These are phyloP conservation scores for Alternaria sp. DNA, from an alignment of 2,329 filamentous ascomycete genomes.

Conservation along the genomic window DNA sequence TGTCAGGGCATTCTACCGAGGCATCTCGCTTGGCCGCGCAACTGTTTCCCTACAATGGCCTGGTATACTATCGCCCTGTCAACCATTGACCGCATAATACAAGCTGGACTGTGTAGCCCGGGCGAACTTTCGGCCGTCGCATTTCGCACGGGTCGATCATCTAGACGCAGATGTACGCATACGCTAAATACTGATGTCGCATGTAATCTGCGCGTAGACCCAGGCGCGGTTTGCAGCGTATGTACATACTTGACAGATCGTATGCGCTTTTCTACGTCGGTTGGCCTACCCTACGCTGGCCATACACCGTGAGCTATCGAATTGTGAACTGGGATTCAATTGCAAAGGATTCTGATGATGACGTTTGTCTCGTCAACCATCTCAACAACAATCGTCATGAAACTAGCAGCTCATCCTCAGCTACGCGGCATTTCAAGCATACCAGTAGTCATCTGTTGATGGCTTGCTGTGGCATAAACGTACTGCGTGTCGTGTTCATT, in stretches of 20 bases:
- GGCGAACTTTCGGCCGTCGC: neutral
- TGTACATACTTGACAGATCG: neutral
- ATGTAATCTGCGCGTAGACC: neutral
- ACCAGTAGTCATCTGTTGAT: neutral
- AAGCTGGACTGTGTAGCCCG: neutral
- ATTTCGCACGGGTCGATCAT: neutral
- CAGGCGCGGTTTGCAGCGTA: neutral
- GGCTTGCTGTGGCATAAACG: neutral
- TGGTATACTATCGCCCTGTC: neutral
- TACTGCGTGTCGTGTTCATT: neutral
- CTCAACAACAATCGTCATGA: neutral
- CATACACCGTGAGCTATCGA: neutral
- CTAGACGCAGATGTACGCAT: neutral
- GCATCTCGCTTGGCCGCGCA: neutral
- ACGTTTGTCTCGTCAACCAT: neutral
- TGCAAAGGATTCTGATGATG: neutral
- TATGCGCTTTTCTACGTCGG: neutral
- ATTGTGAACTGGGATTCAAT: neutral
- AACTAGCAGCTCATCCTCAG: neutral
- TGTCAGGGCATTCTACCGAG: slow-evolving; percentile 6
- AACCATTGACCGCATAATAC: neutral
- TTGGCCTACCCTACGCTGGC: neutral
- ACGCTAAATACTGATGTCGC: neutral
- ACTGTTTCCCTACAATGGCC: neutral
- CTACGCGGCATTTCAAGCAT: neutral